These are phyloP conservation scores for Daldinia caldariorum DNA, from an alignment of 495 filamentous ascomycete species.

Conservation along the genomic window DNA sequence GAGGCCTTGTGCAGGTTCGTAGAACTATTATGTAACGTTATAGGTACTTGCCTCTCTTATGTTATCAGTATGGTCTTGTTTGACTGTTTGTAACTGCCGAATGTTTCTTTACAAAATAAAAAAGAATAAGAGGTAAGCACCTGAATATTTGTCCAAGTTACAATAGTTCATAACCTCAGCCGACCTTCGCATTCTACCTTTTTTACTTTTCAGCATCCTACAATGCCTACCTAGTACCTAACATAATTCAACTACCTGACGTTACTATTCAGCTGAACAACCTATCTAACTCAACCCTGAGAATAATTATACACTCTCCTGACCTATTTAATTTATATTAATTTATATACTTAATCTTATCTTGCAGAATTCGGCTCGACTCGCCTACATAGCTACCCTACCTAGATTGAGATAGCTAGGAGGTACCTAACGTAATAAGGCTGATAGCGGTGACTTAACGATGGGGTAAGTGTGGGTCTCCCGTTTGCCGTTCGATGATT, in stretches of 20 bases:
- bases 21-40: not conserved
- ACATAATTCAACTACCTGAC: not conserved
- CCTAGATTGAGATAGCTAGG: slow-evolving; percentile 11
- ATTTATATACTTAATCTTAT: not conserved
- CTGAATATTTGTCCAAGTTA: not conserved
- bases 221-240: too few relatives aligned
- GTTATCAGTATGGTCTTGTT: not conserved
- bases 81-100: slow-evolving; percentile 3
- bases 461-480: slow-evolving; percentile 31
- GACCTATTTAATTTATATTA: slow-evolving; percentile 8
- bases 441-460: slow-evolving; percentile 23
- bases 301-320: not conserved
- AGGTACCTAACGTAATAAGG: slow-evolving; percentile 44
- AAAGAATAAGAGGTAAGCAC: slow-evolving; percentile 1
- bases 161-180: not conserved
- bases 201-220: not conserved
- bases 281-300: not conserved
- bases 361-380: slow-evolving; percentile 7
- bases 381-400: not conserved
- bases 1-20: not conserved
- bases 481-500: not conserved
- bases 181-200: slow-evolving; percentile 1
- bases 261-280: not conserved
- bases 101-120: slow-evolving; percentile 4
- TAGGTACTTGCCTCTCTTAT: not conserved